Evolutionary conservation across 2,329 filamentous ascomycete species (phyloP).

Genomic region (Diaporthe longicolla): DNA sequence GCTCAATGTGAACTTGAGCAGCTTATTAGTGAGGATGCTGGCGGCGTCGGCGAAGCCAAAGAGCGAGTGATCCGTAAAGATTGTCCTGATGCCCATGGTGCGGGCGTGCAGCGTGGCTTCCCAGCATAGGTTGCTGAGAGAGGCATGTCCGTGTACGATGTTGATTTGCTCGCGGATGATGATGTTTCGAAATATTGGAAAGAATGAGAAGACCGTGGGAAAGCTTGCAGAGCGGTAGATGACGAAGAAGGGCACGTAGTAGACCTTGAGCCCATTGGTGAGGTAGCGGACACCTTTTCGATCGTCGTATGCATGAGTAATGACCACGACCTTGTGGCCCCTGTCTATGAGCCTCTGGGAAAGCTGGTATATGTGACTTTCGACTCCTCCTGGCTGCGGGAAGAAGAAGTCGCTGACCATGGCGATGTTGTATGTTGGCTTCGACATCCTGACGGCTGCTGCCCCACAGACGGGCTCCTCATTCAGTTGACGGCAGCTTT

Average conservation of each 20-base stretch:
- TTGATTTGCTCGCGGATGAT: slow-evolving; percentile 94
- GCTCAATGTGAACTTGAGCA: slow-evolving; percentile 95
- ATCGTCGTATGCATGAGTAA: slow-evolving; percentile 94
- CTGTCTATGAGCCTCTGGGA: slow-evolving; percentile 97
- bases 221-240: slow-evolving; percentile 95
- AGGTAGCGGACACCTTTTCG: slow-evolving; percentile 94
- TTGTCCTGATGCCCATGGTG: slow-evolving; percentile 95
- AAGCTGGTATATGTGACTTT: slow-evolving; percentile 98
- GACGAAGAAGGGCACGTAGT: slow-evolving; percentile 95
- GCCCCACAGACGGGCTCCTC: neutral
- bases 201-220: slow-evolving; percentile 98
- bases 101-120: slow-evolving; percentile 95
- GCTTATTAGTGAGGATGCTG: slow-evolving; percentile 96
- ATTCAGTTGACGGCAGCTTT: slow-evolving; percentile 17
- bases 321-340: slow-evolving; percentile 97
- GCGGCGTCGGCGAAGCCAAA: slow-evolving; percentile 98
- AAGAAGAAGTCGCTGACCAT: slow-evolving; percentile 99
- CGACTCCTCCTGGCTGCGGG: slow-evolving; percentile 94
- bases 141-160: slow-evolving; percentile 98
- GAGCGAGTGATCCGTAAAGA: slow-evolving; percentile 97
- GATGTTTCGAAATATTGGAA: slow-evolving; percentile 97
- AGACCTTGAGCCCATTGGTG: slow-evolving; percentile 98
- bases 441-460: slow-evolving; percentile 58
- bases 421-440: slow-evolving; percentile 76
- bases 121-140: slow-evolving; percentile 91